Evolutionary conservation across 2,329 filamentous ascomycete species (phyloP).

Genomic region (Sarocladiaceae sp.): DNA sequence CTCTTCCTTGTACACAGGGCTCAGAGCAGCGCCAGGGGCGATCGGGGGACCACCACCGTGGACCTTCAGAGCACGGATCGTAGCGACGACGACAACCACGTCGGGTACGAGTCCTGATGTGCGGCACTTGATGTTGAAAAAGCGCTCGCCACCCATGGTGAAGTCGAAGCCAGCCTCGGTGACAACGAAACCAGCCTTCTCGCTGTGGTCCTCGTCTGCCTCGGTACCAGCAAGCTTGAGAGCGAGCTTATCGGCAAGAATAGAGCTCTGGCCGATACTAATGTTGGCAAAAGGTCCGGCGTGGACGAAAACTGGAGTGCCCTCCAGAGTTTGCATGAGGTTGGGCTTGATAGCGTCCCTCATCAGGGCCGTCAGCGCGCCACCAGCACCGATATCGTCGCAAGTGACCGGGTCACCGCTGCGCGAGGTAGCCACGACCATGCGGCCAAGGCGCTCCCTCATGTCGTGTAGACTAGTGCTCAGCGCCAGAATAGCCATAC

Average conservation of each 20-base stretch:
- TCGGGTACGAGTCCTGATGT: conserved; percentile 90
- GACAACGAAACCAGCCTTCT: conserved; percentile 87
- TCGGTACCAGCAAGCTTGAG: conserved; percentile 95
- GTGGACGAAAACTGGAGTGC: conserved; percentile 95
- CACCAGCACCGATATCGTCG: conserved; percentile 90
- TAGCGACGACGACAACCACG: conserved; percentile 91
- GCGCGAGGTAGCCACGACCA: conserved; percentile 89
- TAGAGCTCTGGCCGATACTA: conserved; percentile 92
- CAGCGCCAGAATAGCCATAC: conserved; percentile 95
- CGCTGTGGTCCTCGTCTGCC: conserved; percentile 75
- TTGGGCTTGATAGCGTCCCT: conserved; percentile 99
- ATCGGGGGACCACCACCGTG: conserved; percentile 96
- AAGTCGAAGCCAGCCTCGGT: conserved; percentile 99
- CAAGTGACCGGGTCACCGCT: conserved; percentile 89
- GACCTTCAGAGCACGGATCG: conserved; percentile 91
- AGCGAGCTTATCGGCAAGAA: conserved; percentile 91
- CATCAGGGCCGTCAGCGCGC: conserved; percentile 91
- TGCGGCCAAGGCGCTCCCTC: conserved; percentile 87
- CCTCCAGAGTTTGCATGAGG: conserved; percentile 96
- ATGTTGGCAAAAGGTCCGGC: conserved; percentile 98
- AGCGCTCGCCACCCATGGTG: conserved; percentile 98
- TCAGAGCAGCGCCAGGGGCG: conserved; percentile 77
- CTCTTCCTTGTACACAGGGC: conserved; percentile 86
- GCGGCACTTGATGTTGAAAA: conserved; percentile 99
- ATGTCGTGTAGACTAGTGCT: conserved; percentile 85